phyloP scores from a whole-genome alignment of 345 rosid species.

The Triadica sebifera region DNA sequence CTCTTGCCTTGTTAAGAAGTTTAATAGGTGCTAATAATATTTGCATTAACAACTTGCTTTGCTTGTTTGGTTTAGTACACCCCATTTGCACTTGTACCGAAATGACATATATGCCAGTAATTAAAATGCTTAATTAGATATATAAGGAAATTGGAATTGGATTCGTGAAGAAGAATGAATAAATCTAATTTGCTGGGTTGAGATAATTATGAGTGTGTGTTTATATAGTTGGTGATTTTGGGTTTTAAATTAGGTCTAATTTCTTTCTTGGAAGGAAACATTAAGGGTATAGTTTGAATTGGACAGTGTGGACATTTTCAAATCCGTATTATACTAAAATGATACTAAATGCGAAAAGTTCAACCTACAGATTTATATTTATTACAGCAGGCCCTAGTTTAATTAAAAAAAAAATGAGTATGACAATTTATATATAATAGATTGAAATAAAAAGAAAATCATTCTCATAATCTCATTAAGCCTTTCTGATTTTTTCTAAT shows the following conservation, averaged over 20 bases:
- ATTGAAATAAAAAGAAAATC: too few species aligned
- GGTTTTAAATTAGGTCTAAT: too few species aligned
- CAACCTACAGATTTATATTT: too few species aligned
- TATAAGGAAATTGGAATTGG: background rate
- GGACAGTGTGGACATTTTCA: background rate
- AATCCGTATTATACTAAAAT: background rate
- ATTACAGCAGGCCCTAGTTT: too few species aligned
- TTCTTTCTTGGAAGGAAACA: too few species aligned
- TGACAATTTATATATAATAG: too few species aligned
- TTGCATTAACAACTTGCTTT: slow-evolving; percentile 14
- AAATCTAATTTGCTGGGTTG: background rate
- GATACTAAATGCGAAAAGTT: background rate
- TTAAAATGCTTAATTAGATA: background rate
- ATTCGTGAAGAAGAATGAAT: too few species aligned
- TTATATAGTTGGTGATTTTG: background rate
- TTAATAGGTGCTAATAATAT: slow-evolving; percentile 16
- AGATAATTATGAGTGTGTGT: background rate
- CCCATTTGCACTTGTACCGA: background rate
- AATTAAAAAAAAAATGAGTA: too few species aligned
- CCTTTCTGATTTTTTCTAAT: too few species aligned
- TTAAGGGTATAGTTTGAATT: background rate
- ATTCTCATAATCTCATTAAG: too few species aligned
- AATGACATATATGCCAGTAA: too few species aligned
- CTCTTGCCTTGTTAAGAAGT: slow-evolving; percentile 23
- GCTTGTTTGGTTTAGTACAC: slow-evolving; percentile 7